Conservation (phyloP, 495 filamentous ascomycete species). For the Podospora sp. region DNA sequence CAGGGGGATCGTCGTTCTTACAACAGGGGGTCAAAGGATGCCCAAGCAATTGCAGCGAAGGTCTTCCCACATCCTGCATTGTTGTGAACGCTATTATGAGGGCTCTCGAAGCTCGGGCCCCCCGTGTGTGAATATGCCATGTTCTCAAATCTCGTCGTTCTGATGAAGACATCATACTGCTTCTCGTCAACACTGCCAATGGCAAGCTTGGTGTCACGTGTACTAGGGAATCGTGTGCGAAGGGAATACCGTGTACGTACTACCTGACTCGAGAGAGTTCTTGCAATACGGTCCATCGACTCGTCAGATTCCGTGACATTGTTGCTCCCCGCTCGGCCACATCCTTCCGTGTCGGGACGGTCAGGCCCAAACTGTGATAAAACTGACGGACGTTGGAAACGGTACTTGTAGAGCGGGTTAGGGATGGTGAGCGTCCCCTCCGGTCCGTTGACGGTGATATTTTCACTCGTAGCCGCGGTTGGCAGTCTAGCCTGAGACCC, state of each 20-base stretch:
- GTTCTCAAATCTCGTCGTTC: constrained; percentile 33
- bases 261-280: constrained; percentile 33
- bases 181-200: background rate
- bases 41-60: constrained; percentile 34
- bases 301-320: constrained; percentile 32
- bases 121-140: constrained; percentile 35
- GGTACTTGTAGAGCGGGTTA: constrained; percentile 45
- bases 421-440: constrained; percentile 29
- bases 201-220: background rate
- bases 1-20: constrained; percentile 19
- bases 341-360: constrained; percentile 34
- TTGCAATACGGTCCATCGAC: constrained; percentile 19
- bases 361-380: constrained; percentile 27
- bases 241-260: constrained; percentile 24
- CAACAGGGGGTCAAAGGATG: constrained; percentile 45
- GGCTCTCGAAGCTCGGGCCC: constrained; percentile 40
- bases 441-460: constrained; percentile 40
- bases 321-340: constrained; percentile 21
- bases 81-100: constrained; percentile 41
- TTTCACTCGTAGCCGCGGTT: constrained; percentile 27
- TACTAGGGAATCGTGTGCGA: background rate
- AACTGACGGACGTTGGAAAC: constrained; percentile 35
- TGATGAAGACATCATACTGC: constrained; percentile 43
- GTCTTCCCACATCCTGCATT: constrained; percentile 37
- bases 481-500: constrained; percentile 36